Evolutionary conservation across 192 early-diverging fungal species (phyloP).

Genomic region (Umbelopsis vinacea): DNA sequence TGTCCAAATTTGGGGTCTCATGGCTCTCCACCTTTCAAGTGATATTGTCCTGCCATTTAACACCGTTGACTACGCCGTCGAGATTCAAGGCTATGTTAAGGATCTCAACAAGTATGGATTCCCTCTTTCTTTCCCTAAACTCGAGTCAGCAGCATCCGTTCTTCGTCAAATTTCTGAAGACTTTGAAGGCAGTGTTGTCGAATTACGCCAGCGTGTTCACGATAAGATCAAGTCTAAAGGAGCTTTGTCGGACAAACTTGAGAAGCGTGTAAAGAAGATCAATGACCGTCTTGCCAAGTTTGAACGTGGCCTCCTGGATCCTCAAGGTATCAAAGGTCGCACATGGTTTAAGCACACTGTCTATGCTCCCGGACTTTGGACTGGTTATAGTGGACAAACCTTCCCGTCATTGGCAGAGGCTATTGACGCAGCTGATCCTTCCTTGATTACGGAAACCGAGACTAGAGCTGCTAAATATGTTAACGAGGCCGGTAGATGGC

Average conservation of each 20-base stretch:
- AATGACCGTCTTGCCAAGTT: constrained; percentile 55
- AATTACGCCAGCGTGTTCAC: constrained; percentile 18
- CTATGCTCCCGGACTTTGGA: constrained; percentile 59
- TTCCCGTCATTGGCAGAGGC: constrained; percentile 39
- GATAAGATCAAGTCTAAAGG: constrained; percentile 1
- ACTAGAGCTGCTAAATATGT: constrained; percentile 33
- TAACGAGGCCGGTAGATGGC: constrained; percentile 27
- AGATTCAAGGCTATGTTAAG: constrained; percentile 46
- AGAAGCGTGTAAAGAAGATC: constrained; percentile 33
- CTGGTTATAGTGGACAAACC: constrained; percentile 39
- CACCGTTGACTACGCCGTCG: constrained; percentile 51
- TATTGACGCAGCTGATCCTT: constrained; percentile 30
- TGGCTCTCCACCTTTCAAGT: constrained; percentile 51
- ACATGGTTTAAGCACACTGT: constrained; percentile 68
- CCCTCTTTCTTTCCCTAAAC: constrained; percentile 19
- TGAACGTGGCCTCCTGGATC: constrained; percentile 62
- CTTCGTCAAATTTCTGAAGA: not conserved
- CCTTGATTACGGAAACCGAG: constrained; percentile 27
- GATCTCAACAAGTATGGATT: constrained; percentile 32
- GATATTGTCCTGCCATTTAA: constrained; percentile 49
- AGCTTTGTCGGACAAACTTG: constrained; percentile 23
- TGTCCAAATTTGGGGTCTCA: constrained; percentile 49
- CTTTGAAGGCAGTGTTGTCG: constrained; percentile 24
- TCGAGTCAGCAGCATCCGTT: constrained; percentile 17
- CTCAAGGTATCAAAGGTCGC: constrained; percentile 51